Evolutionary conservation across 495 filamentous ascomycete species (phyloP).

Genomic region (Durotheca rogersii): DNA sequence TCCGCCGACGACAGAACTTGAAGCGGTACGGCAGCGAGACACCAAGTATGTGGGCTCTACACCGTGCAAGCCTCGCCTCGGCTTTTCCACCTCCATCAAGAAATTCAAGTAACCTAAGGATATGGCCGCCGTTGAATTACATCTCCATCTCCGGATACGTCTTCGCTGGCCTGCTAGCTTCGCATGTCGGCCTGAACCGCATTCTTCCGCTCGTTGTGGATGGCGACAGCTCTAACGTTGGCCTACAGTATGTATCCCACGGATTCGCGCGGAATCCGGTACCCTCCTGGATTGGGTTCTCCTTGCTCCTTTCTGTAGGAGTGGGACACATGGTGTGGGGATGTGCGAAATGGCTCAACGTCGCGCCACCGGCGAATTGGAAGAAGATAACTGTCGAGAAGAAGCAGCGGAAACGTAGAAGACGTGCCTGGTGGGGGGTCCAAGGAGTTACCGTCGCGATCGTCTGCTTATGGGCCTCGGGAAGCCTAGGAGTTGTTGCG

Average conservation of each 20-base stretch:
- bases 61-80: slow-evolving; percentile 19
- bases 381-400: slow-evolving; percentile 50
- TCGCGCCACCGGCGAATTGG: slow-evolving; percentile 45
- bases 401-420: slow-evolving; percentile 47
- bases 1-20: slow-evolving; percentile 65
- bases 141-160: slow-evolving; percentile 68
- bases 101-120: slow-evolving; percentile 38
- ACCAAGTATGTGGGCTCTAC: slow-evolving; percentile 43
- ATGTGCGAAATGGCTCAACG: slow-evolving; percentile 70
- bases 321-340: slow-evolving; percentile 84
- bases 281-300: slow-evolving; percentile 67
- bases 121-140: slow-evolving; percentile 69
- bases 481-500: slow-evolving; percentile 75
- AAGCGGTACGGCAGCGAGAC: slow-evolving; percentile 63
- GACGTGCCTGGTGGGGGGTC: slow-evolving; percentile 66
- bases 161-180: slow-evolving; percentile 60
- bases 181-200: slow-evolving; percentile 72
- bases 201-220: slow-evolving; percentile 70
- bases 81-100: slow-evolving; percentile 11
- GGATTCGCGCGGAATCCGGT: slow-evolving; percentile 70
- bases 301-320: slow-evolving; percentile 64
- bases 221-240: slow-evolving; percentile 78
- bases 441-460: slow-evolving; percentile 61
- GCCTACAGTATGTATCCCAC: slow-evolving; percentile 79
- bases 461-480: slow-evolving; percentile 72